These are phyloP conservation scores for Lathyrus sativus DNA, from an alignment of 306 rosid genomes.

Conservation along the genomic window DNA sequence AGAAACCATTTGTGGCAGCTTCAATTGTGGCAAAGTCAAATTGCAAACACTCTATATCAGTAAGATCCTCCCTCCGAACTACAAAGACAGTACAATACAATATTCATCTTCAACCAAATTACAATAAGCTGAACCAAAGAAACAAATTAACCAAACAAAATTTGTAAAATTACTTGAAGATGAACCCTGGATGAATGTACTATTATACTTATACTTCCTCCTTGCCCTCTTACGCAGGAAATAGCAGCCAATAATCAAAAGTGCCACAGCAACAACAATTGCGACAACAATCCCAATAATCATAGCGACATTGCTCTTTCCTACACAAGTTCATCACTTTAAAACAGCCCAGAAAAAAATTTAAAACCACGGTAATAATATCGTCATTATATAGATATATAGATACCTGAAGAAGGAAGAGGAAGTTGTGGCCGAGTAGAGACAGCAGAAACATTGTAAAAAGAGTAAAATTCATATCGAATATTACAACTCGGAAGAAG, in stretches of 20 bases:
- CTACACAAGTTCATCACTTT: constrained; percentile 35
- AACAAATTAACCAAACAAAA: constrained; percentile 10
- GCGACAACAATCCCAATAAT: constrained; percentile 43
- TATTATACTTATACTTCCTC: constrained; percentile 18
- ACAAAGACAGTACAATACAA: not conserved
- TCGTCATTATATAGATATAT: not conserved
- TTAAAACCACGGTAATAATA: not conserved
- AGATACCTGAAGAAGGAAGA: constrained; percentile 41
- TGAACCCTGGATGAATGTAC: constrained; percentile 16
- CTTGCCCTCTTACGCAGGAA: constrained; percentile 47
- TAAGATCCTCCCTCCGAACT: constrained; percentile 34
- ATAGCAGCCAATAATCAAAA: constrained; percentile 39
- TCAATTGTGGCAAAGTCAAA: constrained; percentile 44
- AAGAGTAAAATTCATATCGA: constrained; percentile 43
- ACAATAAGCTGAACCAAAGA: not conserved
- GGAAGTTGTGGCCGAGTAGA: constrained; percentile 11
- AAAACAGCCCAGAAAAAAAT: constrained; percentile 13
- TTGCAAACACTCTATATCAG: constrained; percentile 46
- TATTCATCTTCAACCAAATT: no score
- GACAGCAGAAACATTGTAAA: constrained; percentile 36
- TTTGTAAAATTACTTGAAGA: constrained; percentile 42
- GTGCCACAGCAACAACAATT: constrained; percentile 33
- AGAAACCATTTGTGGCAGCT: constrained; percentile 52
- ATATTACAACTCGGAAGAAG: constrained; percentile 46
- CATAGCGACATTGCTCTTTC: constrained; percentile 31